These are phyloP conservation scores for Pulveroboletus sp. DNA, from an alignment of 768 basidiomycete genomes.

Conservation along the genomic window DNA sequence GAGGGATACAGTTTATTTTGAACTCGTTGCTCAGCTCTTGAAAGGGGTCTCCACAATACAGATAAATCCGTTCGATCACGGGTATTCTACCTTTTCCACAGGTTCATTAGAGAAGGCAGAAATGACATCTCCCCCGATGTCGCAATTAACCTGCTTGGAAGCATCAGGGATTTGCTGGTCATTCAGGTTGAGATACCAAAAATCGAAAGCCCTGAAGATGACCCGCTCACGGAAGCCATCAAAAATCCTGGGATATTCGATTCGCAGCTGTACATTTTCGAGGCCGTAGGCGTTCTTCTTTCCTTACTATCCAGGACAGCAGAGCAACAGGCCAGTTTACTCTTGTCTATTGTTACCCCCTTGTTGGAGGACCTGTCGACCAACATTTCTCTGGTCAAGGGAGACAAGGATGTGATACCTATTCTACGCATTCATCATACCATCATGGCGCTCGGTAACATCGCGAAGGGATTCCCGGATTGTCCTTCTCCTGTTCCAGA, in stretches of 20 bases:
- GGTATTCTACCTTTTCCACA: constrained; percentile 88
- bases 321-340: constrained; percentile 62
- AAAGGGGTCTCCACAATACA: constrained; percentile 82
- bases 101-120: constrained; percentile 83
- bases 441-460: constrained; percentile 91
- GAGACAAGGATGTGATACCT: constrained; percentile 65
- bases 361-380: constrained; percentile 72
- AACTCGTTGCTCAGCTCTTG: constrained; percentile 4
- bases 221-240: constrained; percentile 77
- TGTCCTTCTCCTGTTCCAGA: constrained; percentile 68
- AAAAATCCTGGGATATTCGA: constrained; percentile 73
- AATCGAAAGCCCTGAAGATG: constrained; percentile 68
- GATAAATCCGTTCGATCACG: constrained; percentile 69
- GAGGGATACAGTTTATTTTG: constrained; percentile 24
- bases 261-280: constrained; percentile 92
- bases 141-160: constrained; percentile 66
- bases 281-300: constrained; percentile 82
- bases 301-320: constrained; percentile 68
- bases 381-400: constrained; percentile 52
- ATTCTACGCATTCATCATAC: constrained; percentile 88
- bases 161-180: constrained; percentile 71
- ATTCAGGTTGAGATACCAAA: constrained; percentile 78
- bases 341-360: constrained; percentile 80
- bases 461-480: constrained; percentile 96
- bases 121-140: constrained; percentile 76